These are phyloP conservation scores for Neonectria faginata DNA, from an alignment of 2,329 filamentous ascomycete species.

Conservation along the genomic window DNA sequence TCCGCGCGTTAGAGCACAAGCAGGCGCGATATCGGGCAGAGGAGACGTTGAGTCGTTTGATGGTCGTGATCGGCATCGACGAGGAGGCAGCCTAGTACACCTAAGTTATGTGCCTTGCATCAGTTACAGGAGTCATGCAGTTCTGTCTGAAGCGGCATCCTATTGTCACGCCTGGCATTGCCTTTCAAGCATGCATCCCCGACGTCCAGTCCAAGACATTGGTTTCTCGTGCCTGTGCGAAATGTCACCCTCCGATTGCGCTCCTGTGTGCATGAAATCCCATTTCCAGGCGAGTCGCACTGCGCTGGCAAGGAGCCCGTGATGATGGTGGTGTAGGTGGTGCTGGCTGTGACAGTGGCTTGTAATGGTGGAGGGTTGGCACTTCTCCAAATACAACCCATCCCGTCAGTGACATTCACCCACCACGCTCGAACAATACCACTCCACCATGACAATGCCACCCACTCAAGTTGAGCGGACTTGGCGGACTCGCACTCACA, in stretches of 20 bases:
- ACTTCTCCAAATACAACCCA: slow-evolving; percentile 18
- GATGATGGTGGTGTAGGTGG: neutral
- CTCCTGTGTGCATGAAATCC: slow-evolving; percentile 21
- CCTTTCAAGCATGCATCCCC: slow-evolving; percentile 17
- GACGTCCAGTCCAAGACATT: slow-evolving; percentile 20
- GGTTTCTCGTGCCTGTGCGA: slow-evolving; percentile 11
- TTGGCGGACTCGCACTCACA: slow-evolving; percentile 15
- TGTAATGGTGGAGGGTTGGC: neutral
- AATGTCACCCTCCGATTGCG: slow-evolving; percentile 4
- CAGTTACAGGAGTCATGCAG: slow-evolving; percentile 15
- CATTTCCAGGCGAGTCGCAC: slow-evolving; percentile 25
- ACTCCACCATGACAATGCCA: slow-evolving; percentile 12
- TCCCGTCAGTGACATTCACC: slow-evolving; percentile 8
- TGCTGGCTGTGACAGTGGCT: neutral
- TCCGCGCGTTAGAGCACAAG: slow-evolving; percentile 14
- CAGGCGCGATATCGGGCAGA: slow-evolving; percentile 7
- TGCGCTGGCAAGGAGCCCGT: slow-evolving; percentile 9
- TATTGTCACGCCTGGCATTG: slow-evolving; percentile 13
- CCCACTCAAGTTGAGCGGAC: slow-evolving; percentile 10
- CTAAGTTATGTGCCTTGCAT: slow-evolving; percentile 5
- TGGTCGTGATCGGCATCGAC: slow-evolving; percentile 9
- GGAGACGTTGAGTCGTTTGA: slow-evolving; percentile 5
- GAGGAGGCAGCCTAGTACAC: neutral
- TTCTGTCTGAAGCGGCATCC: neutral
- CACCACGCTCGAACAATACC: neutral